Conservation (phyloP, 2,329 filamentous ascomycete species). For the Elsinoe australis region DNA sequence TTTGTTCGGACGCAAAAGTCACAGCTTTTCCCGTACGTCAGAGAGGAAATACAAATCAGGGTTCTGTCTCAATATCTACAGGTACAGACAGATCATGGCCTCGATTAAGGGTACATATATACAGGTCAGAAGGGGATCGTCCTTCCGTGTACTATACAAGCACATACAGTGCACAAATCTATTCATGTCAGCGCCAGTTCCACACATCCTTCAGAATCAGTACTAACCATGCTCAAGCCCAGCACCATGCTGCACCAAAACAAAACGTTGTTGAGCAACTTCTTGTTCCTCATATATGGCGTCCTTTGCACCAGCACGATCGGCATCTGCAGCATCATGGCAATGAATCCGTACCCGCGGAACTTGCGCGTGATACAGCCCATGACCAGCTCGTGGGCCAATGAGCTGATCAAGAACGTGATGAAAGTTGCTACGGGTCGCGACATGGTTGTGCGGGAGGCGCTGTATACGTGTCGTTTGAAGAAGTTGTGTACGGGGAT, state of each 20-base stretch:
- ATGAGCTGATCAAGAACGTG: constrained; percentile 81
- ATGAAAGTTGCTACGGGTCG: constrained; percentile 72
- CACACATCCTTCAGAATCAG: constrained; percentile 15
- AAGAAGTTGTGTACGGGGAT: constrained; percentile 96
- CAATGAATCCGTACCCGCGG: constrained; percentile 83
- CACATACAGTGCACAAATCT: constrained; percentile 56
- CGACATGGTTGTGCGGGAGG: constrained; percentile 68
- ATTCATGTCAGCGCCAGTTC: constrained; percentile 20
- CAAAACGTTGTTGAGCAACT: constrained; percentile 58
- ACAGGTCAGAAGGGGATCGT: background rate
- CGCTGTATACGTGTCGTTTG: constrained; percentile 85
- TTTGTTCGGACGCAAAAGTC: too few relatives aligned
- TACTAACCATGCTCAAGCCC: constrained; percentile 31
- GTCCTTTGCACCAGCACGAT: constrained; percentile 88
- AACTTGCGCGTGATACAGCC: constrained; percentile 97
- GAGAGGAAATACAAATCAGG: too few relatives aligned
- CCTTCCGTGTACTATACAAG: too few relatives aligned
- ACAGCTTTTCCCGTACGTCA: too few relatives aligned
- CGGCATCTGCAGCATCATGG: constrained; percentile 94
- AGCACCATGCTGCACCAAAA: constrained; percentile 33
- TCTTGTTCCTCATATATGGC: constrained; percentile 62
- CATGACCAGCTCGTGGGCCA: constrained; percentile 94
- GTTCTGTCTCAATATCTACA: too few relatives aligned
- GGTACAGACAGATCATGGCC: too few relatives aligned
- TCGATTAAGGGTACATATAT: background rate